Evolutionary conservation across 805 yeast genomes (phyloP).

Genomic region (Hanseniaspora guilliermondii): DNA sequence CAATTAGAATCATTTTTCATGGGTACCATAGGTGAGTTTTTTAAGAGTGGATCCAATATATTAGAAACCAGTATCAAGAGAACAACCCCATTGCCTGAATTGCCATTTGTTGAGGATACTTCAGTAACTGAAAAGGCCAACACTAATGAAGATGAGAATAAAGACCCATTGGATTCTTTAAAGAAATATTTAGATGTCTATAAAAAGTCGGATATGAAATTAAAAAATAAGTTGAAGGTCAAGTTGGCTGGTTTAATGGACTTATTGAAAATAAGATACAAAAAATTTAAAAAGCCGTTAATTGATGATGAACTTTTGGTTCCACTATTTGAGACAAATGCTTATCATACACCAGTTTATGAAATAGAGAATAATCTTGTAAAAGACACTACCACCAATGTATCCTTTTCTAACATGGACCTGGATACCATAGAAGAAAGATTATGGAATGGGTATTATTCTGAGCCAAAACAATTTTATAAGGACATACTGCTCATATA

Average conservation of each 20-base stretch:
- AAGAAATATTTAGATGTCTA: constrained; percentile 35
- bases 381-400: constrained; percentile 64
- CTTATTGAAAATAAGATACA: constrained; percentile 70
- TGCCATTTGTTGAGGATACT: constrained; percentile 27
- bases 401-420: constrained; percentile 73
- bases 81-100: constrained; percentile 29
- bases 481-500: constrained; percentile 76
- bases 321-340: constrained; percentile 62
- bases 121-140: constrained; percentile 19
- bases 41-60: constrained; percentile 56
- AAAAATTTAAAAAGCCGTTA: constrained; percentile 79
- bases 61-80: constrained; percentile 51
- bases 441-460: constrained; percentile 90
- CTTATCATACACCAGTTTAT: constrained; percentile 31
- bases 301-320: constrained; percentile 63
- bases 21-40: constrained; percentile 37
- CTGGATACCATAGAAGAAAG: constrained; percentile 88
- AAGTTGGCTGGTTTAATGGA: constrained; percentile 84
- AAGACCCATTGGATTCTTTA: constrained; percentile 12
- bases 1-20: constrained; percentile 50
- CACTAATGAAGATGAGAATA: constrained; percentile 26
- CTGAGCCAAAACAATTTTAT: constrained; percentile 82
- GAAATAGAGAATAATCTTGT: constrained; percentile 61
- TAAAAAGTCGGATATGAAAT: constrained; percentile 57
- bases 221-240: constrained; percentile 74